Evolutionary conservation across 108 stramenopile species (phyloP).

Genomic region (Schizochytrium sp.): DNA sequence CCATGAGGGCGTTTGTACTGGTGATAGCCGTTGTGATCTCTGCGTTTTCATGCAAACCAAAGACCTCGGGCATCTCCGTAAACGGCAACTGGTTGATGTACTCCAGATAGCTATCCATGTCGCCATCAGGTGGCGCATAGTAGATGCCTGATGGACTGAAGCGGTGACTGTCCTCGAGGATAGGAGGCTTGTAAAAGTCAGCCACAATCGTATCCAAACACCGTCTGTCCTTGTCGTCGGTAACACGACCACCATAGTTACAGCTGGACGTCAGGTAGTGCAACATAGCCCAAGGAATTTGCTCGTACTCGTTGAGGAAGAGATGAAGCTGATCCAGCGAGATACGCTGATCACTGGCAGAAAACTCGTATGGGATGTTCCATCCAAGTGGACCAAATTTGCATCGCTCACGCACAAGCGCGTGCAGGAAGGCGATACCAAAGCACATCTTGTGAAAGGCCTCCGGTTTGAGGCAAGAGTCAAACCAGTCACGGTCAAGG

Average conservation of each 20-base stretch:
- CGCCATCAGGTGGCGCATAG: constrained; percentile 40
- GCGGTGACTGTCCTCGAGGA: constrained; percentile 27
- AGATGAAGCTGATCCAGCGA: constrained; percentile 54
- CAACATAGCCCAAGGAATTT: constrained; percentile 51
- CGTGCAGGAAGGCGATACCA: constrained; percentile 59
- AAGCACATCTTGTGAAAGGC: constrained; percentile 56
- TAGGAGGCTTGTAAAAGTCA: constrained; percentile 48
- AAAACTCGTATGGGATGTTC: constrained; percentile 63
- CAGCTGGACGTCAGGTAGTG: constrained; percentile 57
- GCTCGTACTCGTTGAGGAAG: constrained; percentile 48
- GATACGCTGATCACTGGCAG: constrained; percentile 48
- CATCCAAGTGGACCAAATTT: constrained; percentile 61
- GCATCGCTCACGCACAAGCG: constrained; percentile 46
- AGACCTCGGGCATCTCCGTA: constrained; percentile 61
- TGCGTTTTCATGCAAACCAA: constrained; percentile 62
- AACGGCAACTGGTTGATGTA: constrained; percentile 48
- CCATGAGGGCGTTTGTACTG: constrained; percentile 46
- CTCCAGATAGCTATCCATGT: constrained; percentile 32
- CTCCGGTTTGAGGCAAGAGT: constrained; percentile 22
- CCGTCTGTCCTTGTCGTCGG: constrained; percentile 63
- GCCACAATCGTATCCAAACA: constrained; percentile 50
- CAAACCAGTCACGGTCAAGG: constrained; percentile 40
- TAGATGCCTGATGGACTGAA: constrained; percentile 53
- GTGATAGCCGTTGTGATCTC: constrained; percentile 55
- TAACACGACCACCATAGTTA: constrained; percentile 62